A percentile compares a stretch with the other conserved stretches of the same genome.
Conservation (phyloP, 306 rosid genomes). For the Nissolia schottii region DNA sequence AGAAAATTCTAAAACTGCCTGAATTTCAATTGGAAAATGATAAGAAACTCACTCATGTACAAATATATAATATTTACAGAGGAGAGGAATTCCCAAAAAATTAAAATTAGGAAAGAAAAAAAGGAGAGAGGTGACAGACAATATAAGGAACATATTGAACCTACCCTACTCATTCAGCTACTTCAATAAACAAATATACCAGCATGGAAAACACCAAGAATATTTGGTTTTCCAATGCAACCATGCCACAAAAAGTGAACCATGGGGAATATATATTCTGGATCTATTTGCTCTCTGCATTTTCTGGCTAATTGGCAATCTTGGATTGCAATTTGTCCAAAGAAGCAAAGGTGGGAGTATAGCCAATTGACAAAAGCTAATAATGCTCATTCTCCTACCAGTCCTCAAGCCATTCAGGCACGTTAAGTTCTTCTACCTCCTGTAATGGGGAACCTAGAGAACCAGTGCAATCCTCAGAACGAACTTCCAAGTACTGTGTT, state of each 20-base stretch:
- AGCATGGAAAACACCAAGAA: slow-evolving; percentile 22
- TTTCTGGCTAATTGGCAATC: slow-evolving; percentile 22
- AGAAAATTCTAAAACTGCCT: not conserved
- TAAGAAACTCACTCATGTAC: slow-evolving; percentile 36
- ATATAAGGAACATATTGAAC: slow-evolving; percentile 17
- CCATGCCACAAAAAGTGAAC: slow-evolving; percentile 23
- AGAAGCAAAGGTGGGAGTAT: slow-evolving; percentile 8
- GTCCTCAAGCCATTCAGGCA: slow-evolving; percentile 85
- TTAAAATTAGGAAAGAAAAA: not conserved
- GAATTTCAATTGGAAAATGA: slow-evolving; percentile 28
- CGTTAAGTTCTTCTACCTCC: slow-evolving; percentile 50
- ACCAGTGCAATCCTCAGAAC: slow-evolving; percentile 46
- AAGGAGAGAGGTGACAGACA: slow-evolving; percentile 26
- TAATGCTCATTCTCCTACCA: slow-evolving; percentile 55
- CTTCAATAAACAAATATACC: slow-evolving; percentile 27
- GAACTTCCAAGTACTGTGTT: slow-evolving; percentile 56
- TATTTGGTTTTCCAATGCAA: slow-evolving; percentile 22
- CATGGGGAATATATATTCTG: slow-evolving; percentile 24
- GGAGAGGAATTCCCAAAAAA: slow-evolving; percentile 21
- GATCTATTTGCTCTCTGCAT: slow-evolving; percentile 13
- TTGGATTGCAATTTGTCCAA: slow-evolving; percentile 21
- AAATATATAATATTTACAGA: slow-evolving; percentile 44
- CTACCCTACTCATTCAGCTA: slow-evolving; percentile 38
- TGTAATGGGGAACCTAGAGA: slow-evolving; percentile 43
- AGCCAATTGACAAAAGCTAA: slow-evolving; percentile 11